Conservation (phyloP, 805 yeast genomes). For the Blastobotrys americana region DNA sequence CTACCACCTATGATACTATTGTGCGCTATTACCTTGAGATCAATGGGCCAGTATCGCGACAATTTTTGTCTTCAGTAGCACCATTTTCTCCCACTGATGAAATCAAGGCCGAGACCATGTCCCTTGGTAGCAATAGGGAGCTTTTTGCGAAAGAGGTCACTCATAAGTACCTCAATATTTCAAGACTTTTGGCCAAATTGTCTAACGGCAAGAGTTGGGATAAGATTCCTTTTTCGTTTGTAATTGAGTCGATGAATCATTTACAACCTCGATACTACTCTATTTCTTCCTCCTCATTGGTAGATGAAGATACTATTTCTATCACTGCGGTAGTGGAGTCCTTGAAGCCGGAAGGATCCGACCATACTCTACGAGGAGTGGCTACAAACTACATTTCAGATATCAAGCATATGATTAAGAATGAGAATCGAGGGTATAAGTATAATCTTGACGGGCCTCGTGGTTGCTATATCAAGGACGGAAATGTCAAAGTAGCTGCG, state of each 20-base stretch:
- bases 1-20: slow-evolving; percentile 84
- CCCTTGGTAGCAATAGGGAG: slow-evolving; percentile 60
- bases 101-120: slow-evolving; percentile 41
- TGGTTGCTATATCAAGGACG: slow-evolving; percentile 36
- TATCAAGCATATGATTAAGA: slow-evolving; percentile 54
- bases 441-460: slow-evolving; percentile 87
- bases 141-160: slow-evolving; percentile 61
- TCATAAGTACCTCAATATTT: slow-evolving; percentile 55
- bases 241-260: slow-evolving; percentile 72
- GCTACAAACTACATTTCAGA: slow-evolving; percentile 81
- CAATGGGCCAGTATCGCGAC: slow-evolving; percentile 90
- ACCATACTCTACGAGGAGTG: slow-evolving; percentile 65
- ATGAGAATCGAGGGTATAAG: slow-evolving; percentile 37
- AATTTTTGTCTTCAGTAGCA: slow-evolving; percentile 61
- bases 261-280: slow-evolving; percentile 95
- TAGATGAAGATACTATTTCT: slow-evolving; percentile 68
- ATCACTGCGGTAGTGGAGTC: slow-evolving; percentile 91
- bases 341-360: slow-evolving; percentile 30
- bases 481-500: slow-evolving; percentile 59
- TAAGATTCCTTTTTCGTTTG: slow-evolving; percentile 71
- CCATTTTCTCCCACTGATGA: slow-evolving; percentile 73
- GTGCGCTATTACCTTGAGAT: slow-evolving; percentile 85
- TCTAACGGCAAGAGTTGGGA: slow-evolving; percentile 67
- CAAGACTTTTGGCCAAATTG: slow-evolving; percentile 60
- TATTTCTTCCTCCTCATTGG: slow-evolving; percentile 79